A percentile compares a stretch with the other conserved stretches of the same genome.
Evolutionary conservation across 441 rosid genomes (phyloP).

Genomic region (Codiaeum variegatum): DNA sequence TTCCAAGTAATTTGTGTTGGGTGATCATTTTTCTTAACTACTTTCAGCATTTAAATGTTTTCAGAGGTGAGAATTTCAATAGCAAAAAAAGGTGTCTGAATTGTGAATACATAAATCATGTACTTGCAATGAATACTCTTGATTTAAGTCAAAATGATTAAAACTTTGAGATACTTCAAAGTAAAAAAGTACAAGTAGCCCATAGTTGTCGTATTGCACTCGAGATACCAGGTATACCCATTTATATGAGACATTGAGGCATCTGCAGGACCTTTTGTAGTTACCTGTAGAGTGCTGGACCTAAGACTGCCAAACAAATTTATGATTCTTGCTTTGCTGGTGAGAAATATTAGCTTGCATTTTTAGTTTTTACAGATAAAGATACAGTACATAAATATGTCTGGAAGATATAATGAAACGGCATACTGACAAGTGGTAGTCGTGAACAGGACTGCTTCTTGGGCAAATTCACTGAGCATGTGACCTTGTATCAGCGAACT

Average conservation of each 20-base stretch:
- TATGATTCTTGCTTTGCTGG: neutral
- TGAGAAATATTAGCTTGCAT: neutral
- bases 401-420: neutral
- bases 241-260: neutral
- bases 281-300: no score
- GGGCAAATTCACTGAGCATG: conserved; percentile 56
- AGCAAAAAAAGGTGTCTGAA: neutral
- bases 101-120: neutral
- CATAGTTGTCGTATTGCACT: neutral
- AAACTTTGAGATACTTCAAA: neutral
- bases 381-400: neutral
- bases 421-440: conserved; percentile 17
- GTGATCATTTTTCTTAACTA: no score
- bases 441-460: conserved; percentile 58
- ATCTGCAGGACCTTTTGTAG: neutral
- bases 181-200: neutral
- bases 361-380: neutral
- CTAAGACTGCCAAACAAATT: neutral
- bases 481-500: conserved; percentile 72
- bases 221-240: neutral
- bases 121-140: neutral
- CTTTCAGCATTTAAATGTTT: neutral
- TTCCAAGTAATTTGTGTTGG: neutral
- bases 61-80: neutral
- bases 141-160: neutral